phyloP scores from a whole-genome alignment of 1,284 basidiomycete genomes.

The Ustilago lituana region DNA sequence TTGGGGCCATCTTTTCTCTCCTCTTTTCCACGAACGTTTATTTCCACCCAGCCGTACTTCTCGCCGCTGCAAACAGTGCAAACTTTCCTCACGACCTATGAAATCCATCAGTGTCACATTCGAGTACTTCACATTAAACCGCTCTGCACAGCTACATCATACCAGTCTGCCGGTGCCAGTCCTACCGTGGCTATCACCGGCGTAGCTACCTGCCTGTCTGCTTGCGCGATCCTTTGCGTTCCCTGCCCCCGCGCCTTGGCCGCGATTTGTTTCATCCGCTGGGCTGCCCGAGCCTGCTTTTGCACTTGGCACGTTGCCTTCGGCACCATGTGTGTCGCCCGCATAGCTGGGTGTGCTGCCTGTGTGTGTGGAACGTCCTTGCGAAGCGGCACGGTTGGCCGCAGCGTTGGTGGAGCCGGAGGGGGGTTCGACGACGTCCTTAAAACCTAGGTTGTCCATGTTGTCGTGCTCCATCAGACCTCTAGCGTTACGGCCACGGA shows the following conservation, averaged over 20 bases:
- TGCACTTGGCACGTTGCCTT: constrained; percentile 4
- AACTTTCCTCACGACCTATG: no score
- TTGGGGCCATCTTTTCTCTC: not conserved
- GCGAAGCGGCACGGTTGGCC: constrained; percentile 3
- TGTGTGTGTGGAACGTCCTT: constrained; percentile 4
- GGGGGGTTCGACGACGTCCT: constrained; percentile 22
- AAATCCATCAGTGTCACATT: no score
- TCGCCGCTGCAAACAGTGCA: no score
- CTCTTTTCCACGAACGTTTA: not conserved
- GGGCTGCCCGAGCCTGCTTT: constrained; percentile 18
- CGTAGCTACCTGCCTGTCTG: constrained; percentile 22
- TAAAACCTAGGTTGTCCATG: constrained; percentile 62
- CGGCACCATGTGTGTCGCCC: constrained; percentile 22
- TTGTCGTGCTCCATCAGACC: constrained; percentile 64
- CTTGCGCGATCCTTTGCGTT: constrained; percentile 19
- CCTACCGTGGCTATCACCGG: constrained; percentile 16
- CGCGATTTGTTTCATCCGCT: constrained; percentile 18
- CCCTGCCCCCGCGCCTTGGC: not conserved
- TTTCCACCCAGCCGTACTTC: no score
- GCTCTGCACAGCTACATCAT: no score
- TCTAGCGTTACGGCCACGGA: no score
- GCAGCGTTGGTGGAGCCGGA: constrained; percentile 10
- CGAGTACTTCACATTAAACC: no score
- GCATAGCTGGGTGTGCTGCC: constrained; percentile 19
- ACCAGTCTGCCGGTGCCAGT: constrained; percentile 14